Percentiles rank a stretch among this genome's conserved stretches.
These are phyloP conservation scores for Vanrija humicola DNA, from an alignment of 1,284 basidiomycete species.

Conservation along the genomic window DNA sequence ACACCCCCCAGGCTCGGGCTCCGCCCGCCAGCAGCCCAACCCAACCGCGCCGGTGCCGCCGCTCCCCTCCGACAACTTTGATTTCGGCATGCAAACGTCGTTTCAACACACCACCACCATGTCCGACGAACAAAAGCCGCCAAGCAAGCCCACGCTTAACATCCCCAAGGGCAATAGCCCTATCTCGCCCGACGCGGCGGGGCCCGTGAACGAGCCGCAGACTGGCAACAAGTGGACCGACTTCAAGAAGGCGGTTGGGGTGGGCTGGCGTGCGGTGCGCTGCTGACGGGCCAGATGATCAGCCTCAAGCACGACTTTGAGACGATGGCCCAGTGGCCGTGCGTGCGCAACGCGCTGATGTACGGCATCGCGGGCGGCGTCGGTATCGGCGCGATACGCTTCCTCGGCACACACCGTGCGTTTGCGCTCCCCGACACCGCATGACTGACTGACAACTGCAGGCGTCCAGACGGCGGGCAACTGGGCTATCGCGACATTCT, in stretches of 20 bases:
- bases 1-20: too few relatives aligned
- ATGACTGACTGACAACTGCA: slow-evolving; percentile 1
- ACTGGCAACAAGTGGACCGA: slow-evolving; percentile 24
- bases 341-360: slow-evolving; percentile 42
- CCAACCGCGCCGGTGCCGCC: too few relatives aligned
- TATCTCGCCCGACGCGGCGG: slow-evolving; percentile 17
- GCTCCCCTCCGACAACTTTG: neutral
- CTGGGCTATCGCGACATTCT: slow-evolving; percentile 45
- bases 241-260: slow-evolving; percentile 25
- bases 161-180: slow-evolving; percentile 31
- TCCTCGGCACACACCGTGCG: slow-evolving; percentile 40
- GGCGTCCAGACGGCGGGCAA: slow-evolving; percentile 22
- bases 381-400: slow-evolving; percentile 41
- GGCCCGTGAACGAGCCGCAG: slow-evolving; percentile 13
- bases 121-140: slow-evolving; percentile 7
- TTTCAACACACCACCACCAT: neutral
- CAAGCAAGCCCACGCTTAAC: slow-evolving; percentile 17
- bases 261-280: slow-evolving; percentile 5
- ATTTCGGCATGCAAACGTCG: neutral
- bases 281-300: slow-evolving; percentile 2
- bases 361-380: slow-evolving; percentile 45
- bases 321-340: slow-evolving; percentile 39
- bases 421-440: too few relatives aligned
- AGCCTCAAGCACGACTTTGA: slow-evolving; percentile 19
- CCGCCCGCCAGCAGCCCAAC: too few relatives aligned